These are phyloP conservation scores for Dalechampia spathulata DNA, from an alignment of 441 rosid genomes.

Conservation along the genomic window DNA sequence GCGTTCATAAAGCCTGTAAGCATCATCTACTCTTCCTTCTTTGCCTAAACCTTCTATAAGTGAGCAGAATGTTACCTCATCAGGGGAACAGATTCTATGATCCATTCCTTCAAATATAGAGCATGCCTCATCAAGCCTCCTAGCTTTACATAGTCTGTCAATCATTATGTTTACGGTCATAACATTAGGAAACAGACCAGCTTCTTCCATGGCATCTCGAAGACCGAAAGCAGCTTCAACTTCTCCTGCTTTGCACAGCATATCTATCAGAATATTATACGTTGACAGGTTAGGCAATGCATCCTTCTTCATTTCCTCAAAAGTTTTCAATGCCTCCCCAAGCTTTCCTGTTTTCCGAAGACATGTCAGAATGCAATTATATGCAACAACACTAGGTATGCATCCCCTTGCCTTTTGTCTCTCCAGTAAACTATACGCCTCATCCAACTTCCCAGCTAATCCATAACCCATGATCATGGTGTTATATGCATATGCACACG, in stretches of 20 bases:
- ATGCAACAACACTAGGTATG: constrained; percentile 83
- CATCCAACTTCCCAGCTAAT: constrained; percentile 70
- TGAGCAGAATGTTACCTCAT: constrained; percentile 78
- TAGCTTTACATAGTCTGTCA: constrained; percentile 86
- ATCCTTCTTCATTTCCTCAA: constrained; percentile 82
- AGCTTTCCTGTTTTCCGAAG: constrained; percentile 62
- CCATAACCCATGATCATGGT: constrained; percentile 98
- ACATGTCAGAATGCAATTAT: constrained; percentile 86
- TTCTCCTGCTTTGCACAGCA: constrained; percentile 73
- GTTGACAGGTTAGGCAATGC: constrained; percentile 71
- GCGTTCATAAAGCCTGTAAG: constrained; percentile 73
- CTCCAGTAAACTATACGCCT: constrained; percentile 71
- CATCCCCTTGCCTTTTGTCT: constrained; percentile 84
- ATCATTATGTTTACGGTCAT: constrained; percentile 85
- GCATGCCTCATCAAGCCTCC: constrained; percentile 74
- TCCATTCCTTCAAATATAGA: constrained; percentile 69
- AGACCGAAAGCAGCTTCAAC: constrained; percentile 60
- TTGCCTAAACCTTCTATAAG: constrained; percentile 90
- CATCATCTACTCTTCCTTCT: constrained; percentile 79
- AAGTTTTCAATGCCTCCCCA: constrained; percentile 59
- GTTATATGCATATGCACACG: constrained; percentile 85
- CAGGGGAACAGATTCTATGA: constrained; percentile 62
- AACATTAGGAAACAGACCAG: constrained; percentile 78
- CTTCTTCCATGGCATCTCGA: constrained; percentile 75
- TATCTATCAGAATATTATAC: constrained; percentile 68